A percentile compares a stretch with the other conserved stretches of the same genome.
Evolutionary conservation across 495 filamentous ascomycete genomes (phyloP).

Genomic region (Lasiosphaeria ovina): DNA sequence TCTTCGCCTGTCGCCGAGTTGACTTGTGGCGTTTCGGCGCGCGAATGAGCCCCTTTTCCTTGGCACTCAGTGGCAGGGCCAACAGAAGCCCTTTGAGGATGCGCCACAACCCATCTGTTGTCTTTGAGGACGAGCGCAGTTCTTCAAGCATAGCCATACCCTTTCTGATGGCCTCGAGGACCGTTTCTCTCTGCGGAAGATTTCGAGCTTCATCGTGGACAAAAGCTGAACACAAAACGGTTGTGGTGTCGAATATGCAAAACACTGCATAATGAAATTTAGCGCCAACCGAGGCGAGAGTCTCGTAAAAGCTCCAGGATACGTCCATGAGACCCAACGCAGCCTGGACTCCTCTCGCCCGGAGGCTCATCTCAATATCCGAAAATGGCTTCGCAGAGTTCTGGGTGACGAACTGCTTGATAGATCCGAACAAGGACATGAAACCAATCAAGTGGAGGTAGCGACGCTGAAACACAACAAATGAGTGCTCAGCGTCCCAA

Average conservation of each 20-base stretch:
- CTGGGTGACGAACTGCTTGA: conserved; percentile 45
- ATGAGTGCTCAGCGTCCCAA: conserved; percentile 43
- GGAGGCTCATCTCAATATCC: conserved; percentile 28
- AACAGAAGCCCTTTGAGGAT: conserved; percentile 28
- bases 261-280: conserved; percentile 55
- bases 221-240: conserved; percentile 50
- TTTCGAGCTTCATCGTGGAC: conserved; percentile 44
- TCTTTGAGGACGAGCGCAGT: conserved; percentile 30
- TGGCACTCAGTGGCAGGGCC: conserved; percentile 24
- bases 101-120: conserved; percentile 25
- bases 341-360: conserved; percentile 39
- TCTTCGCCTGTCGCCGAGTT: background rate
- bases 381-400: conserved; percentile 29
- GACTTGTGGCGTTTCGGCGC: conserved; percentile 21
- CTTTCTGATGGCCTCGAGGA: conserved; percentile 39
- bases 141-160: conserved; percentile 40
- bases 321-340: conserved; percentile 42
- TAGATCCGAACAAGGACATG: conserved; percentile 43
- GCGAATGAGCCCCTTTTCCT: conserved; percentile 25
- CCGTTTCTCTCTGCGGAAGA: conserved; percentile 42
- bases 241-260: conserved; percentile 50
- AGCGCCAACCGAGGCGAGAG: conserved; percentile 41
- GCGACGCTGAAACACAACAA: conserved; percentile 47
- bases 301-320: conserved; percentile 41
- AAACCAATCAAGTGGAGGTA: conserved; percentile 50